A percentile compares a stretch with the other conserved stretches of the same genome.
These are phyloP conservation scores for Trichocladium antarcticum DNA, from an alignment of 495 filamentous ascomycete genomes.

Conservation along the genomic window DNA sequence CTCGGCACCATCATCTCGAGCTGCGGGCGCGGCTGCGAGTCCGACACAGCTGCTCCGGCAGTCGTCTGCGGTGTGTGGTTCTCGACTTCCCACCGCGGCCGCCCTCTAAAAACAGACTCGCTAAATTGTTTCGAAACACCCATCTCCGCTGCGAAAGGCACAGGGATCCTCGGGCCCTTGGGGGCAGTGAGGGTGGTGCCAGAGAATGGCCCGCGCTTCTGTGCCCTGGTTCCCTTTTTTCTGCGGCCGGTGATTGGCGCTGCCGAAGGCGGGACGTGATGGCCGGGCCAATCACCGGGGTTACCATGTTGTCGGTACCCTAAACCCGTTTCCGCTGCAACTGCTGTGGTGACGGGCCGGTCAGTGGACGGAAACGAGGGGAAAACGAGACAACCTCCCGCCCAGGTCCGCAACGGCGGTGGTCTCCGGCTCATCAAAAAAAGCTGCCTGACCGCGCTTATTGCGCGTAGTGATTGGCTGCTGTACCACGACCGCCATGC, in stretches of 20 bases:
- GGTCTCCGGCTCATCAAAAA: background rate
- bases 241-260: background rate
- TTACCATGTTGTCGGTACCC: conserved; percentile 11
- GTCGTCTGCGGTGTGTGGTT: background rate
- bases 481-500: background rate
- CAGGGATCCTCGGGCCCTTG: conserved; percentile 5
- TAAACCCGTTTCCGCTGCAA: background rate
- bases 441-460: conserved; percentile 4
- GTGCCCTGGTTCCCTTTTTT: background rate
- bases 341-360: background rate
- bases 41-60: no score
- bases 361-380: background rate
- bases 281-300: background rate
- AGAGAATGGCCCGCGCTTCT: background rate
- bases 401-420: background rate
- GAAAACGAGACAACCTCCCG: background rate
- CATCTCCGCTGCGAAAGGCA: conserved; percentile 7
- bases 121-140: conserved; percentile 7
- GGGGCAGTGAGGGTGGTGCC: background rate
- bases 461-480: conserved; percentile 5
- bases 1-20: no score
- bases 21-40: background rate
- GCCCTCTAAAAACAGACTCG: conserved; percentile 1
- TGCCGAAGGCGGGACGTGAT: background rate
- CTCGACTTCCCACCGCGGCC: no score